Evolutionary conservation across 129 eudicot genomes (phyloP).

Genomic region (Erigeron canadensis): DNA sequence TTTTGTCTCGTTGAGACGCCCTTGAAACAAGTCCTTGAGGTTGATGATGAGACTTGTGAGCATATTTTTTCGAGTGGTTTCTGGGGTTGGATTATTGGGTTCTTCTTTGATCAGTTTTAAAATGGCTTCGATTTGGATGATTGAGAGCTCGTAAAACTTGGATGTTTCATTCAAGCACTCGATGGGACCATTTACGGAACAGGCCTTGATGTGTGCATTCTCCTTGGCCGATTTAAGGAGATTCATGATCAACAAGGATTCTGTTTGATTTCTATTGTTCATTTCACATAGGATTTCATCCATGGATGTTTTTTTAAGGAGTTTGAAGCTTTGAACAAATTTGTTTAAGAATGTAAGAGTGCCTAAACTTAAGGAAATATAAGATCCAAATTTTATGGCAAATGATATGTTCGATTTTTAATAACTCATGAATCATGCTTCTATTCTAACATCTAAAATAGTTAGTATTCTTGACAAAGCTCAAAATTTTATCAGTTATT

Average conservation of each 20-base stretch:
- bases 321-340: constrained; percentile 15
- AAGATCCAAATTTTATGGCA: constrained; percentile 27
- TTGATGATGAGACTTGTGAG: constrained; percentile 42
- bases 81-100: constrained; percentile 30
- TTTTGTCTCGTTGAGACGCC: constrained; percentile 42
- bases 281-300: constrained; percentile 45
- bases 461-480: no score
- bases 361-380: neutral
- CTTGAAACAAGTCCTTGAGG: constrained; percentile 46
- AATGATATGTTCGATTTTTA: constrained; percentile 12
- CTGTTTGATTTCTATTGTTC: constrained; percentile 38
- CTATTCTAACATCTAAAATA: neutral
- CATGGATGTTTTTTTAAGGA: constrained; percentile 35
- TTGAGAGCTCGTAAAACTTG: constrained; percentile 64
- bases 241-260: constrained; percentile 48
- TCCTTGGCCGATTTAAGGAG: constrained; percentile 62
- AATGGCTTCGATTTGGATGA: constrained; percentile 54
- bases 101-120: constrained; percentile 48
- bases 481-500: no score
- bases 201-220: constrained; percentile 54
- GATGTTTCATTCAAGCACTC: constrained; percentile 55
- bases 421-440: neutral
- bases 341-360: constrained; percentile 5
- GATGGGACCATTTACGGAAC: constrained; percentile 43
- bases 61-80: constrained; percentile 41